Conservation (phyloP, 208 protist genomes). For the Leishmania amazonensis region DNA sequence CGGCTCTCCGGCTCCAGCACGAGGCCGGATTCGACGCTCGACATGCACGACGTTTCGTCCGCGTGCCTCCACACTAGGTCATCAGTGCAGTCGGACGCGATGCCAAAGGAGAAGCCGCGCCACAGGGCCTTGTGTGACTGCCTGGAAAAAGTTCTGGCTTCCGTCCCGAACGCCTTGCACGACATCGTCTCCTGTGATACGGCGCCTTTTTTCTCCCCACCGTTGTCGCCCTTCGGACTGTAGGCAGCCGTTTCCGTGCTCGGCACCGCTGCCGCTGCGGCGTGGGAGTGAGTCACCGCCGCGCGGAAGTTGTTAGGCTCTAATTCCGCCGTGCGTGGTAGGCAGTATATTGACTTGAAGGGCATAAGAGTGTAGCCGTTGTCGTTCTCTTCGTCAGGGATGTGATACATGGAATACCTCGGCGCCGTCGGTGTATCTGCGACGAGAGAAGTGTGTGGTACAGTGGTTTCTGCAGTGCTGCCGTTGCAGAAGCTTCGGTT, state of each 20-base stretch:
- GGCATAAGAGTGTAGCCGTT: background rate
- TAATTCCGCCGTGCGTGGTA: background rate
- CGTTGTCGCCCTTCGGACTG: background rate
- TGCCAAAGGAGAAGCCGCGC: background rate
- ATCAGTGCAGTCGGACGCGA: background rate
- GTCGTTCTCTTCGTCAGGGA: background rate
- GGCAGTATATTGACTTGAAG: background rate
- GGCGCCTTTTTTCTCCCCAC: background rate
- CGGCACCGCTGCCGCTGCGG: background rate
- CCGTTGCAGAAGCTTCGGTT: background rate
- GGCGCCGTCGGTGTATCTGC: background rate
- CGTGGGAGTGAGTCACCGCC: background rate
- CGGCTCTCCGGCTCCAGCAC: background rate
- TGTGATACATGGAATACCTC: background rate
- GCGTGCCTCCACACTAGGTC: background rate
- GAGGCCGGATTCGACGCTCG: background rate
- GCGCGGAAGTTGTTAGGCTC: constrained; percentile 3
- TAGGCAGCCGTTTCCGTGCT: background rate
- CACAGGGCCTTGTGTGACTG: background rate
- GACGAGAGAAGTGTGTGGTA: too few species aligned
- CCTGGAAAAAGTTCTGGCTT: background rate
- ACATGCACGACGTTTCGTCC: background rate
- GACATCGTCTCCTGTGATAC: background rate
- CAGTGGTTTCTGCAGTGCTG: background rate
- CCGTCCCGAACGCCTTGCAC: too few species aligned